Base-by-base conservation (phyloP, 2,329 filamentous ascomycete genomes). In the Aspergillus felis region DNA sequence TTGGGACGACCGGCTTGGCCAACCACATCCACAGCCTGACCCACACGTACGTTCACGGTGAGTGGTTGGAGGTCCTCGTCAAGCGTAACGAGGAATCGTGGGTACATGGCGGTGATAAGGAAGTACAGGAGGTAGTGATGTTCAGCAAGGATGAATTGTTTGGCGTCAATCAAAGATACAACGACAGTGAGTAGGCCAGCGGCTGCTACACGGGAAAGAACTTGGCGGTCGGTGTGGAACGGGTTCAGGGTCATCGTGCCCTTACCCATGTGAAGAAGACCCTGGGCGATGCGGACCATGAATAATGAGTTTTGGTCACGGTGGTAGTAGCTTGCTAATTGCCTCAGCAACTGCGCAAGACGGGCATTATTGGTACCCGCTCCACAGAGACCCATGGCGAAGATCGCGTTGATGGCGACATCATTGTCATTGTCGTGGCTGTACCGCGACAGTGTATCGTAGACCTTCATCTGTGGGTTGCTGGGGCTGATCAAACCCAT, bases 401-500 rank as follows among this genome's bases (percentile, higher is more conserved):
- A 99, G 72, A 99, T 99, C 69, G 94, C 92, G 72, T 97, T 99
- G 76, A 99, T 90, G 42, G 94, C 94, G 50, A 99, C 94, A 69
- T 99, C 94, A 61, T 93, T 95, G 78, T 99, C 94, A 66, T 94
- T 99, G 79, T 99, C 94, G 83, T 99, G 94, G 63, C 90, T 95
- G 83, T 99, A 99, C 71, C 94, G 84, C 53, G 94, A 99, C 10
- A 99, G 82, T 0, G 94, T 99, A 75, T 99, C 94, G 79, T 99
- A 99, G 50, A 99, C 90, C 82, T 97, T 99, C 93, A 99, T 99
- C 75, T 99, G 95, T 10, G 94, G 94, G 79, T 99, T 99, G 79
- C 92, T 97, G 12, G 95, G 91, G 77, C 91, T 96, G 71, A 99
- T 88, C 55, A 99, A 84, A 69, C 92, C 95, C 91, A 99, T 95